Evolutionary conservation across 2,329 filamentous ascomycete species (phyloP).

Genomic region (Claviceps pusilla): DNA sequence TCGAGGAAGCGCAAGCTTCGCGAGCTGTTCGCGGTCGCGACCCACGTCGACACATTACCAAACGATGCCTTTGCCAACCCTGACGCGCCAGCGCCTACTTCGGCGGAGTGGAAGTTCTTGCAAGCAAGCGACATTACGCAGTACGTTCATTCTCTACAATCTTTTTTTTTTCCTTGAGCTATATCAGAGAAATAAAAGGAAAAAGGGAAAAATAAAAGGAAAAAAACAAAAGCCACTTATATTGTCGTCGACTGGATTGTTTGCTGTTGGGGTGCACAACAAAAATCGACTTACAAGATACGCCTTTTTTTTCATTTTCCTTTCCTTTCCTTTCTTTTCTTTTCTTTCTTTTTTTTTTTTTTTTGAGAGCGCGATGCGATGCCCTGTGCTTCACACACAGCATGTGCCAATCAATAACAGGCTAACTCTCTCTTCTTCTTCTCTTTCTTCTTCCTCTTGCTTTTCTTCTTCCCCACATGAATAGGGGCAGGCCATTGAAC

Average conservation of each 20-base stretch:
- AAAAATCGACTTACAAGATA: background rate
- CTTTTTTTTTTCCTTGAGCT: slow-evolving; percentile 5
- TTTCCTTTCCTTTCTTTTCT: too few relatives aligned
- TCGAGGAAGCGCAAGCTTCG: slow-evolving; percentile 85
- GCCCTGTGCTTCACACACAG: background rate
- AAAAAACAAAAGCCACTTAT: background rate
- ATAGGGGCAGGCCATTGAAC: slow-evolving; percentile 29
- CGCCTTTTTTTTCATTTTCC: background rate
- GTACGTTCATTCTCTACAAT: slow-evolving; percentile 29
- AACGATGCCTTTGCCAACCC: slow-evolving; percentile 40
- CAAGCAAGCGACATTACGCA: slow-evolving; percentile 42
- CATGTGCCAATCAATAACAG: background rate
- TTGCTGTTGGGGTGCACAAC: slow-evolving; percentile 1
- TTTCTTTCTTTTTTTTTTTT: too few relatives aligned
- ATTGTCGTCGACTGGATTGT: background rate
- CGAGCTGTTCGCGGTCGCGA: slow-evolving; percentile 70
- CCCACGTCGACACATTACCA: slow-evolving; percentile 48
- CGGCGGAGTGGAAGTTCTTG: slow-evolving; percentile 40
- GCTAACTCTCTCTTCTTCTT: background rate
- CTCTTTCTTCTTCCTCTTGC: background rate
- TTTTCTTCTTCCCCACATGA: background rate
- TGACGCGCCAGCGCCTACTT: slow-evolving; percentile 38
- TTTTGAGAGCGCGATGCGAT: background rate
- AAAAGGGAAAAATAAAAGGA: background rate
- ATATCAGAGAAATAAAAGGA: background rate